A percentile compares a stretch with the other conserved stretches of the same genome.
phyloP scores from a whole-genome alignment of 1,139 yeast species.

The Hyphopichia pseudoburtonii region DNA sequence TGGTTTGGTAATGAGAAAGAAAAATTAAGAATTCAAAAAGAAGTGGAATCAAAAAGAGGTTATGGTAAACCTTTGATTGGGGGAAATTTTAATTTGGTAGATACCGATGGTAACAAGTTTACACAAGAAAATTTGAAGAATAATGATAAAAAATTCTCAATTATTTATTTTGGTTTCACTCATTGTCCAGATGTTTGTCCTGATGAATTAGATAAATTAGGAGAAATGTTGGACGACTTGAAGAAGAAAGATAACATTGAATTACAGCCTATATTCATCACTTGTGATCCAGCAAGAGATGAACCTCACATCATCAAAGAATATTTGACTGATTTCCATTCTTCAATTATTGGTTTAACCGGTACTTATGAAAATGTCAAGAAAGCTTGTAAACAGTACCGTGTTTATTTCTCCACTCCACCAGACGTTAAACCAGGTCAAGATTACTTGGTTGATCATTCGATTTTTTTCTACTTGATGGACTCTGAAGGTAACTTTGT shows the following conservation, averaged over 20 bases:
- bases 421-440: conserved; percentile 92
- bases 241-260: conserved; percentile 55
- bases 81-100: conserved; percentile 77
- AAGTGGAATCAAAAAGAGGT: conserved; percentile 82
- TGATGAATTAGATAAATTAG: conserved; percentile 90
- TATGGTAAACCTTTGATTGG: conserved; percentile 93
- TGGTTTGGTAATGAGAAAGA: conserved; percentile 73
- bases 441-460: conserved; percentile 94
- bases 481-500: conserved; percentile 95
- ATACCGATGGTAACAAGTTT: conserved; percentile 67
- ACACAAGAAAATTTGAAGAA: conserved; percentile 77
- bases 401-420: conserved; percentile 96
- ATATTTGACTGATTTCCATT: conserved; percentile 85
- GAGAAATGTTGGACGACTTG: conserved; percentile 69
- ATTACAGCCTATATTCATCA: conserved; percentile 83
- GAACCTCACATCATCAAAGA: conserved; percentile 77
- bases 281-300: conserved; percentile 96
- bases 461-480: conserved; percentile 93
- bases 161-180: conserved; percentile 91
- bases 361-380: conserved; percentile 87
- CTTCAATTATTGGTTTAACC: conserved; percentile 83
- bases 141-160: conserved; percentile 56
- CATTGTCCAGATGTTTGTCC: conserved; percentile 99
- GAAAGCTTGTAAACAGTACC: conserved; percentile 77
- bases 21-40: conserved; percentile 68